Base-by-base conservation (phyloP, 2,329 filamentous ascomycete species). In the Trichoderma atrobrunneum region DNA sequence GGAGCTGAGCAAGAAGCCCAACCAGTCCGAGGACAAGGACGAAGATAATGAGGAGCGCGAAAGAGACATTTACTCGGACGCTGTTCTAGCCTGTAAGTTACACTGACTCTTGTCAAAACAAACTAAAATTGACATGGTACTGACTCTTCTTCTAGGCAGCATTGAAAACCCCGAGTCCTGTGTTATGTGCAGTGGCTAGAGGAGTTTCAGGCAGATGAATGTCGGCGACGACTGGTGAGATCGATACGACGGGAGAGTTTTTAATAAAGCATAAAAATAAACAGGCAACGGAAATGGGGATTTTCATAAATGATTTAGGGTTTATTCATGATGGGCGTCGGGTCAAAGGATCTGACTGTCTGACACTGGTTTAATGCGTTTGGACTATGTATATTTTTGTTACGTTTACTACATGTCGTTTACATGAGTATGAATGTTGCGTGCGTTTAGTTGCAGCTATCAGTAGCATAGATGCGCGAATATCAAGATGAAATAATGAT, bases 111-210 rank as follows among this genome's bases (percentile, higher is more conserved):
- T 7, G 5, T 57, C 3, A 11, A 28, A 3, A 11, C 10, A 16
- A 12, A 57, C 24, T 8, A 60, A 32, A 21, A 5, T 16, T n/a
- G 28, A 43, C n/a, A 18, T 56, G 18, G 69, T 32, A 73, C 78
- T 84, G 78, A 86, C 80, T 77, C 78, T 18, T 24, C 32, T 51
- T 57, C 78, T 73, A 92, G 90, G 90, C 87, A 98, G 95, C 84
- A 98, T 99, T 82, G 95, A 98, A 81, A 98, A 98, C 86, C 94
- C 92, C 77, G 96, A 99, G 81, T 88, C 92, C 62, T 99, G 96
- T 81, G 81, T 97, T 75, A 98, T 99, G 96, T 99, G 96, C 90
- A 97, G 93, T 84, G 95, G 95, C 86, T 98, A 88, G 82, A 64
- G 12, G 48, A 26, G 18, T 43, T 8, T 21, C 12, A 39, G 11